A percentile compares a stretch with the other conserved stretches of the same genome.
Conservation (phyloP, 352 stramenopile species). For the Phytophthora podocarpi region DNA sequence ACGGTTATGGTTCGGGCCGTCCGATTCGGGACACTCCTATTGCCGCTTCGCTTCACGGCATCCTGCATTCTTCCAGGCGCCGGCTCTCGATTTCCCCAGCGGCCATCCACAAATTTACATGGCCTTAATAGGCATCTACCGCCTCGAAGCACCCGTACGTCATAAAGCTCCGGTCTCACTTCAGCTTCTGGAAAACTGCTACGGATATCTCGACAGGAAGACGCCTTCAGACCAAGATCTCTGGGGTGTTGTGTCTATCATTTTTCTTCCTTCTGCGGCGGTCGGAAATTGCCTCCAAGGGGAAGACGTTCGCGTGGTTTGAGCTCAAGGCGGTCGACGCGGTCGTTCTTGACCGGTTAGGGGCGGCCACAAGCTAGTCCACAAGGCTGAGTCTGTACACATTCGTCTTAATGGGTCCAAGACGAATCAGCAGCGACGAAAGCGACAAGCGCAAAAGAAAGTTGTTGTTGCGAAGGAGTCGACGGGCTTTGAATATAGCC, state of each 20-base stretch:
- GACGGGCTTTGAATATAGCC: too few species aligned
- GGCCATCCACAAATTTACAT: too few species aligned
- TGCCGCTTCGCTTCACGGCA: too few species aligned
- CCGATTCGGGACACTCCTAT: too few species aligned
- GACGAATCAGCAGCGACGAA: too few species aligned
- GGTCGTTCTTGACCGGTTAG: neutral
- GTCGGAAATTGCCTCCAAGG: constrained; percentile 2
- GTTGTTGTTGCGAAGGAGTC: too few species aligned
- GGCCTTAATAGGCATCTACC: too few species aligned
- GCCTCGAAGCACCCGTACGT: too few species aligned
- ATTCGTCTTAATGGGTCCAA: constrained; percentile 6
- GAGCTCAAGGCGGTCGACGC: neutral
- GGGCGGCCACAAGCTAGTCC: neutral
- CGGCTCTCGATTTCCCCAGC: too few species aligned
- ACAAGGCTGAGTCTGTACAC: neutral
- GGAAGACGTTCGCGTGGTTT: constrained; percentile 6
- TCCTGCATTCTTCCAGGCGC: too few species aligned
- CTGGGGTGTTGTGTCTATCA: constrained; percentile 13
- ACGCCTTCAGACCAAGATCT: constrained; percentile 8
- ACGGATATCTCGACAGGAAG: neutral
- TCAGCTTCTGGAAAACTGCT: neutral
- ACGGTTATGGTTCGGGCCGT: too few species aligned
- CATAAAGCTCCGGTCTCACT: neutral
- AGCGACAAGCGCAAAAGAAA: too few species aligned
- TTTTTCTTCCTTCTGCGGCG: constrained; percentile 22